Base-by-base conservation (phyloP, 2,329 filamentous ascomycete species). In the Cryphonectria nitschkei region DNA sequence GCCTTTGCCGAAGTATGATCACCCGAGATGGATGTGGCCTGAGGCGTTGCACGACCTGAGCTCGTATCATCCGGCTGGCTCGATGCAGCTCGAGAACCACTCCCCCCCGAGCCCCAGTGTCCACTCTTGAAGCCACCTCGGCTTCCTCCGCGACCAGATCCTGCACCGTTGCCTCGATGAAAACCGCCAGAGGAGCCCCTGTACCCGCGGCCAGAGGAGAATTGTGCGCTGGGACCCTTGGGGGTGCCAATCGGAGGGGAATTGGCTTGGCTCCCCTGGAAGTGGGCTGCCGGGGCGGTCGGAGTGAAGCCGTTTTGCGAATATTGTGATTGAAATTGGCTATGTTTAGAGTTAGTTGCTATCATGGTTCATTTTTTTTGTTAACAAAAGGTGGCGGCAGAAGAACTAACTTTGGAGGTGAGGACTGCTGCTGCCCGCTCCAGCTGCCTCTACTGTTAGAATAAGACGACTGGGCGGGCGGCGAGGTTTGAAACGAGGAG, bases 91-190 rank as follows among this genome's bases (percentile, higher is more conserved):
- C 71, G 67, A 22, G 71, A 73, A 29, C 74, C 79, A 78, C 68
- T 82, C 83, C 77, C 86, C 46, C 84, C 84, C 60, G 89, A 86
- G 69, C 88, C 92, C 92, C 93, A 95, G 62, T 93, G 92, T 2
- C 90, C 74, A 79, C 80, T 92, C 89, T 80, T 90, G 85, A 83
- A 91, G 87, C 81, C 84, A 50, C 89, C 89, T 67, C 91, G 86
- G 71, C 86, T 84, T 37, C 82, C 82, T 56, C 85, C 85, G 65
- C 88, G 83, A 41, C 81, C 82, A 63, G 83, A 75, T 32, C 81
- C 82, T 76, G 87, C 89, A 69, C 88, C 85, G 71, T 85, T 87
- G 50, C 89, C 89, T 67, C 91, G 87, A 76, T 89, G 91, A 22
- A 84, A 82, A 54, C 72, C 65, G 34, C 86, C 86, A 74, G 77